Base-by-base conservation (phyloP, 2,329 filamentous ascomycete genomes). In the Allantophomopsis lycopodina region DNA sequence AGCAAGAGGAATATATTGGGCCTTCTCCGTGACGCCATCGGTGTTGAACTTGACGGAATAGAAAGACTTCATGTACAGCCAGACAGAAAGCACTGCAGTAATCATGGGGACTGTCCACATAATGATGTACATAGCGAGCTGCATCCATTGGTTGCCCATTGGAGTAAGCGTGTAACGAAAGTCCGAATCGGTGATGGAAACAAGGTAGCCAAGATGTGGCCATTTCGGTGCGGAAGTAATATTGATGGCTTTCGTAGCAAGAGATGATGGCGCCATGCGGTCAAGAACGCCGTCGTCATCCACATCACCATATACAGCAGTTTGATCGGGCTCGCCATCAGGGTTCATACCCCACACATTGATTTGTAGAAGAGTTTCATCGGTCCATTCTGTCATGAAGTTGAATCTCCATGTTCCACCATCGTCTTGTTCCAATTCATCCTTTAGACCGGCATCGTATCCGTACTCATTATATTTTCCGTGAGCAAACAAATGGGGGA, bases 401-500 rank as follows among this genome's bases (percentile, higher is more conserved):
- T 73, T 64, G 48, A 71, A 71, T n/a, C 61, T 59, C 76, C 76
- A 81, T 2, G 59, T 55, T 7, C 64, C 62, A 40, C 74, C 65
- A 15, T 57, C 55, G 5, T 60, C 59, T 34, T 71, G 63, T 17
- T 60, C 51, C 59, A 79, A 67, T 11, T 58, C 47, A 41, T 76
- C 76, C 4, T 60, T 53, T 16, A 79, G 51, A 2, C 76, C 76
- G 15, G 66, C 62, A 50, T 80, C 76, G 48, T 68, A 79, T 8
- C 76, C 76, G 48, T 71, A 80, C 43, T 71, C 61, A 49, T 80
- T 80, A 56, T 69, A 79, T 0, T 65, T 61, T 1, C 76, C 76
- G 37, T 79, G 72, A 37, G 73, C 65, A 51, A 73, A 76, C 13
- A 79, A 55, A 52, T 80, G 74, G 5, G 76, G 76, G 50, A 73